These are phyloP conservation scores for Xylariaceae sp. DNA, from an alignment of 2,329 filamentous ascomycete genomes.

Conservation along the genomic window DNA sequence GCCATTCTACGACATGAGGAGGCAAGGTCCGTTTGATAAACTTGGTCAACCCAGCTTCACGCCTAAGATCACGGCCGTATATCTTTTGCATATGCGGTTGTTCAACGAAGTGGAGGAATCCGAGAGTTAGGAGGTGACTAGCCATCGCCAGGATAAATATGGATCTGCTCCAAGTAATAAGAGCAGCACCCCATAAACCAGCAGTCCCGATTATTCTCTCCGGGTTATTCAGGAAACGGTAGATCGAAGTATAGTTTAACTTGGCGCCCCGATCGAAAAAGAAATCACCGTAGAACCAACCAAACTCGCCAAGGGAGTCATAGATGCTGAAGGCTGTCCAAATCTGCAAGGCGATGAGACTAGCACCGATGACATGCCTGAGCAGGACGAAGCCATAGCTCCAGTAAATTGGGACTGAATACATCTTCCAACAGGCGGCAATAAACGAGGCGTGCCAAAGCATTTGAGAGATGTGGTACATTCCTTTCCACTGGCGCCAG, in stretches of 20 bases:
- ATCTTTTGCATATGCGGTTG: conserved; percentile 98
- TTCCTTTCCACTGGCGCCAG: conserved; percentile 96
- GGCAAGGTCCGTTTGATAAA: conserved; percentile 87
- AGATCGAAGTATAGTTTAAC: conserved; percentile 94
- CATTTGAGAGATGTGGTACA: conserved; percentile 90
- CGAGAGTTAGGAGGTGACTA: conserved; percentile 82
- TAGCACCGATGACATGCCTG: conserved; percentile 81
- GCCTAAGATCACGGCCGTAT: conserved; percentile 80
- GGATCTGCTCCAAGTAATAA: conserved; percentile 87
- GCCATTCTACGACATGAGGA: conserved; percentile 78
- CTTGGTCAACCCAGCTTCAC: conserved; percentile 88
- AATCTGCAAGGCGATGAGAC: conserved; percentile 81
- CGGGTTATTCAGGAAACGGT: conserved; percentile 96
- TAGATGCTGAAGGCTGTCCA: conserved; percentile 96
- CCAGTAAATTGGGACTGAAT: conserved; percentile 84
- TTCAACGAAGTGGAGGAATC: conserved; percentile 91
- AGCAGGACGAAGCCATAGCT: conserved; percentile 81
- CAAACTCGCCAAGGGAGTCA: conserved; percentile 93
- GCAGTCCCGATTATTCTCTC: conserved; percentile 92
- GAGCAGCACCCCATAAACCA: conserved; percentile 91
- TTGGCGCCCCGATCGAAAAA: conserved; percentile 91
- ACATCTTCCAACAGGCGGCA: conserved; percentile 96
- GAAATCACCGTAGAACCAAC: conserved; percentile 99
- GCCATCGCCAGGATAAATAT: conserved; percentile 86
- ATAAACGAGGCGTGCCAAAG: conserved; percentile 89